Conservation (phyloP, 176 grass and related monocot genomes). For the Oryza glaberrima region DNA sequence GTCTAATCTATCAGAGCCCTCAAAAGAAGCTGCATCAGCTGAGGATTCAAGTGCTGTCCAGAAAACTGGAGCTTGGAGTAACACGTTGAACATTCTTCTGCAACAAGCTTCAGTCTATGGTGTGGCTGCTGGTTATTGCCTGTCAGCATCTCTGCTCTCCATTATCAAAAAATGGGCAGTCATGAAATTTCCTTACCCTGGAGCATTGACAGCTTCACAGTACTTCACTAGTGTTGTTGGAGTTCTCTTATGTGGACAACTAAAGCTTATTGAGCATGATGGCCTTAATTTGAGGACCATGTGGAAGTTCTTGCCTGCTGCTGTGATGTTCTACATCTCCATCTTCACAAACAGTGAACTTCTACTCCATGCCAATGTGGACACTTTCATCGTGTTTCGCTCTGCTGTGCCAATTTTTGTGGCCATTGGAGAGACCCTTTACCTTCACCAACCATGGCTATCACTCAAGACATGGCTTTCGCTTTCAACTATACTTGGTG, state of each 20-base stretch:
- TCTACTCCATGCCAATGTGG: slow-evolving; percentile 83
- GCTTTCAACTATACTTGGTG: slow-evolving; percentile 77
- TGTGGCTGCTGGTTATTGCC: slow-evolving; percentile 76
- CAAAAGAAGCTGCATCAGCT: slow-evolving; percentile 42
- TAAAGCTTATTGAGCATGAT: slow-evolving; percentile 70
- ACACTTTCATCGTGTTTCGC: slow-evolving; percentile 87
- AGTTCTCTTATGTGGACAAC: slow-evolving; percentile 69
- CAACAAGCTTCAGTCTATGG: slow-evolving; percentile 74
- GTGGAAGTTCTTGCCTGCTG: slow-evolving; percentile 92
- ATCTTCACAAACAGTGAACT: slow-evolving; percentile 91
- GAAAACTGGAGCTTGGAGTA: slow-evolving; percentile 57
- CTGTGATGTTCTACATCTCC: slow-evolving; percentile 87
- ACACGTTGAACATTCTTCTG: slow-evolving; percentile 41
- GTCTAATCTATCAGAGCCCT: slow-evolving; percentile 46
- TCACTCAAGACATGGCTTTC: slow-evolving; percentile 79
- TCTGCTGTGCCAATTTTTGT: slow-evolving; percentile 83
- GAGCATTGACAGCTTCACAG: slow-evolving; percentile 71
- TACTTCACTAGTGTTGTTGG: slow-evolving; percentile 75
- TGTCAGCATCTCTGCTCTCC: slow-evolving; percentile 77
- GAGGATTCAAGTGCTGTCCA: slow-evolving; percentile 36
- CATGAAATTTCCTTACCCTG: slow-evolving; percentile 86
- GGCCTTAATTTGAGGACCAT: slow-evolving; percentile 69
- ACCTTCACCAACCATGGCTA: slow-evolving; percentile 79
- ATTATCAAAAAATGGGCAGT: slow-evolving; percentile 94
- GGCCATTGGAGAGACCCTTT: slow-evolving; percentile 76